phyloP scores from a whole-genome alignment of 202 grass and related monocot genomes.

The Alloteropsis angusta region DNA sequence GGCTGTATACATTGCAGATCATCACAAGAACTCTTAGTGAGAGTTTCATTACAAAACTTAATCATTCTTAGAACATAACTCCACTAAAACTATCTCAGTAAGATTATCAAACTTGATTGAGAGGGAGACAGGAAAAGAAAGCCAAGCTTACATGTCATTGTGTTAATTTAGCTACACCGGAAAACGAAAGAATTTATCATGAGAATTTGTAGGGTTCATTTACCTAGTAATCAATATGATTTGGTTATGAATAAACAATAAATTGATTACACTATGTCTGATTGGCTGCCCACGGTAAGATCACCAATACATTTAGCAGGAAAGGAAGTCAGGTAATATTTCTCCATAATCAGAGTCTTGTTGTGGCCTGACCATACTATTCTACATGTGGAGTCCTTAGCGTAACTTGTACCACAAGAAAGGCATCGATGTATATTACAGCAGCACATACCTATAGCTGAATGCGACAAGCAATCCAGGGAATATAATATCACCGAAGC shows the following conservation, averaged over 20 bases:
- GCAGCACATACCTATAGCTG: slow-evolving; percentile 57
- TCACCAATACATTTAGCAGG: not conserved
- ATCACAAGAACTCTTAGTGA: too few relatives aligned
- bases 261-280: not conserved
- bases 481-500: slow-evolving; percentile 95
- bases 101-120: not conserved
- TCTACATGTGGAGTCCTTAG: not conserved
- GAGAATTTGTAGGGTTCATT: not conserved
- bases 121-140: not conserved
- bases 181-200: not conserved
- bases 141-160: not conserved
- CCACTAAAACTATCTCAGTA: not conserved
- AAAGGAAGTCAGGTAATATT: not conserved
- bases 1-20: too few relatives aligned
- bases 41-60: not conserved
- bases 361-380: not conserved
- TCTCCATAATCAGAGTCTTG: not conserved
- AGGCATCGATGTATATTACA: not conserved
- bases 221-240: not conserved
- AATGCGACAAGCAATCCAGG: slow-evolving; percentile 91
- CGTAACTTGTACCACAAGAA: not conserved
- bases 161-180: not conserved
- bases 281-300: not conserved
- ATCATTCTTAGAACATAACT: not conserved
- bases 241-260: not conserved